A percentile compares a stretch with the other conserved stretches of the same genome.
phyloP scores from a whole-genome alignment of 1,284 basidiomycete species.

The Puccinia coronata region DNA sequence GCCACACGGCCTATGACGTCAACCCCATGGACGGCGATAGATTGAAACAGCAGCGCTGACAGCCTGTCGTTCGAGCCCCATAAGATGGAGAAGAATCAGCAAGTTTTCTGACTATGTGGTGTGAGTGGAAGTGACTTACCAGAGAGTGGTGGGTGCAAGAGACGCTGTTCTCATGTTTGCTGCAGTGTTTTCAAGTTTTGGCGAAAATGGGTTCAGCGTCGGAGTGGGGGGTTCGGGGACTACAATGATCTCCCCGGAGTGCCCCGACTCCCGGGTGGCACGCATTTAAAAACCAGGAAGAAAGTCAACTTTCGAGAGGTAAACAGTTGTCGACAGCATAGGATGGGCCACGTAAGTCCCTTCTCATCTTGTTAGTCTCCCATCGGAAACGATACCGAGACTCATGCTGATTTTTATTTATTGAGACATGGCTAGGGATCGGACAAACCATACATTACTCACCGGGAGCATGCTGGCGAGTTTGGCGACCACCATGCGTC shows the following conservation, averaged over 20 bases:
- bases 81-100: not conserved
- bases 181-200: too few relatives aligned
- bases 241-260: too few relatives aligned
- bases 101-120: not conserved
- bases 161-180: not conserved
- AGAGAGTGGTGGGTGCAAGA: not conserved
- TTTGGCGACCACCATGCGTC: slow-evolving; percentile 61
- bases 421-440: slow-evolving; percentile 42
- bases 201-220: not conserved
- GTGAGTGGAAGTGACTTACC: not conserved
- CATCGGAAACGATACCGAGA: not conserved
- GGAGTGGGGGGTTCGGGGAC: too few relatives aligned
- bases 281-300: too few relatives aligned
- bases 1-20: slow-evolving; percentile 24
- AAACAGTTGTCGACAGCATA: too few relatives aligned
- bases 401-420: not conserved
- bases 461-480: slow-evolving; percentile 75
- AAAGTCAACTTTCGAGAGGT: too few relatives aligned
- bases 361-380: not conserved
- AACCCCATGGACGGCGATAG: not conserved
- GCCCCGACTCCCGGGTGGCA: too few relatives aligned
- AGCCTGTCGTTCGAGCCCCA: not conserved
- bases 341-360: slow-evolving; percentile 3
- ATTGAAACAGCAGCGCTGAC: not conserved
- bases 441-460: slow-evolving; percentile 73